These are phyloP conservation scores for Thielaviopsis ethacetica DNA, from an alignment of 2,329 filamentous ascomycete species.

Conservation along the genomic window DNA sequence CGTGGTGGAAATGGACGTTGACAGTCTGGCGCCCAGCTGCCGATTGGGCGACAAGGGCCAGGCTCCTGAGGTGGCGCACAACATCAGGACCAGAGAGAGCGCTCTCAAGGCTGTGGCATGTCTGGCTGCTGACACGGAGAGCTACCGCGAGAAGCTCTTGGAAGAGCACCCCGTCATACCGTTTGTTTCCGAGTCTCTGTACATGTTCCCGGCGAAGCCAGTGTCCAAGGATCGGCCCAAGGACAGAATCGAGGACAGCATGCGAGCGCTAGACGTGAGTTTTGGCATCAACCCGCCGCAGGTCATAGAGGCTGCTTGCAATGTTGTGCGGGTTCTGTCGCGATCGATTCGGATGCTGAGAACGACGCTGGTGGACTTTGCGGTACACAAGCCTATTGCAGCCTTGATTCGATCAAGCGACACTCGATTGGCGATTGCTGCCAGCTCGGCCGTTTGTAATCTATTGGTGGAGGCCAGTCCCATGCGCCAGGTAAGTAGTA, in stretches of 20 bases:
- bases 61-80: constrained; percentile 45
- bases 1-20: constrained; percentile 20
- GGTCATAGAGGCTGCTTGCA: constrained; percentile 74
- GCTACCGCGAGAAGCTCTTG: constrained; percentile 67
- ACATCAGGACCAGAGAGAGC: constrained; percentile 59
- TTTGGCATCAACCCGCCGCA: constrained; percentile 59
- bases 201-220: constrained; percentile 36
- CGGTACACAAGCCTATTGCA: constrained; percentile 62
- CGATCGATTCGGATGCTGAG: constrained; percentile 71
- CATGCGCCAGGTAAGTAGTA: constrained; percentile 58
- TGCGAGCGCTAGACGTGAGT: constrained; percentile 19
- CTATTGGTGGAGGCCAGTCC: constrained; percentile 78
- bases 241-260: constrained; percentile 12
- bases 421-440: constrained; percentile 68
- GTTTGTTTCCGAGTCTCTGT: constrained; percentile 70
- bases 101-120: constrained; percentile 68
- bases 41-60: constrained; percentile 45
- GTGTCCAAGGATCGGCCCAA: constrained; percentile 26
- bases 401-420: constrained; percentile 58
- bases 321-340: constrained; percentile 63
- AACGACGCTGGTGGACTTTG: constrained; percentile 75
- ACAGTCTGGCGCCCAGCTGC: constrained; percentile 22
- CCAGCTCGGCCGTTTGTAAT: constrained; percentile 72
- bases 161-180: constrained; percentile 58
- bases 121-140: constrained; percentile 64